Base-by-base conservation (phyloP, 129 eudicot genomes). In the Daucus carota region DNA sequence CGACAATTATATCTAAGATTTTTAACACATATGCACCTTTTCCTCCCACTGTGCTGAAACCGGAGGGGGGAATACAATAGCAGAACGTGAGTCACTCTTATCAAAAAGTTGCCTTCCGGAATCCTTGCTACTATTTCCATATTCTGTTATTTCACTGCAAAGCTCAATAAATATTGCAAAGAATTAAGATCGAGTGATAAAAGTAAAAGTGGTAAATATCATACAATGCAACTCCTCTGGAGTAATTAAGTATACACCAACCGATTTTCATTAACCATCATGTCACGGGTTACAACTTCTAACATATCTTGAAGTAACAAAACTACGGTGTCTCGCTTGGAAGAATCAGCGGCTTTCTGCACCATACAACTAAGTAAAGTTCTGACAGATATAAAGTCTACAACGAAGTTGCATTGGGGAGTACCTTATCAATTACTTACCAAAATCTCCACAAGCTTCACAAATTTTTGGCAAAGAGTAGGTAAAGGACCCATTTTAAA, bases 1-100 rank as follows among this genome's bases (percentile, higher is more conserved):
- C 47, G 31, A 20, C n/a, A n/a, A 72, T 26, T 11, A 32, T 34
- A 20, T 29, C 36, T 63, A 67, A 32, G 6, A 16, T 6, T 34
- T 13, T 9, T 31, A 76, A 75, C 31, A 72, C 57, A 44, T 41
- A 29, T 48, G 69, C 48, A 92, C 99, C 99, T 95, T 96, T 78
- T 95, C 99, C 82, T 91, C 95, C 99, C 99, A 95, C 47, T 95
- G 99, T 82, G 99, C 85, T 66, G 97, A 82, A 78, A 85, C 87
- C 52, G 84, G 86, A 80, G 97, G 97, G 79, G 97, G 99, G 82
- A 79, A 91, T 34, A 74, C 82, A 57, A 88, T 91, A 74, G 89
- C 88, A 74, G 88, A 84, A 47, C 80, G 81, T 6, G 87, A 84
- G 47, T 79, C 91, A 20, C 80, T 76, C 74, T 83, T 91, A 44